Evolutionary conservation across 169 alveolate species (phyloP), one percentile per base, ranked within the genome.

Genomic region (Plasmodium malariae): DNA sequence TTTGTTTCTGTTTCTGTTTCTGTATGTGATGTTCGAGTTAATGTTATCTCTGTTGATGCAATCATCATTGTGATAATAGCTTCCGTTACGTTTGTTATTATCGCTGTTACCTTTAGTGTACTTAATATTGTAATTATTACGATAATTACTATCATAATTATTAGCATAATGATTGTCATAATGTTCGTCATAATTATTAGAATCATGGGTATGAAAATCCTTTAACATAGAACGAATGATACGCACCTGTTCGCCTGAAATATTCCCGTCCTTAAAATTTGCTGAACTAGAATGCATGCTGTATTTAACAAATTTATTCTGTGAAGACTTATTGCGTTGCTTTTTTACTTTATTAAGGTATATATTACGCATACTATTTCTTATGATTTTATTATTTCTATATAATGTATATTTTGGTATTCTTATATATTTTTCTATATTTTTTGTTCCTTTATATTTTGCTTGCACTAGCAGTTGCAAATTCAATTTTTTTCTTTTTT

Each of bases 401-500:
- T 73, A n/a, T 55, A 57, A 36, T 21, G 14, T 21, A n/a, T 30
- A 43, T 36, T 45, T 55, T 24, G 63, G 19, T 37, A 34, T 30
- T 32, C 17, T 28, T 24, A 48, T 73, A 57, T 40, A 28, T 45
- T 73, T 73, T 34, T 28, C 63, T 71, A 48, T 71, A 32, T 24
- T 32, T 62, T 32, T 32, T 17, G 30, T 24, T 28, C 43, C 43
- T 6, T 40, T 37, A 67, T 40, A 67, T 43, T 21, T 24, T 7
- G 21, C 57, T 55, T 3, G 30, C 3, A 60, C 3, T 12, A 49
- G 48, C 40, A 48, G 24, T 24, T 30, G 55, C 24, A 73, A 9
- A 30, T 55, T 73, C 17, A 11, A 55, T 73, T 73, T 73, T 55
- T 73, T 73, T 63, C 62, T 73, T 48, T 57, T 73, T 24, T 73